phyloP scores from a whole-genome alignment of 2,329 filamentous ascomycete species.

The Paecilomyces niveus region DNA sequence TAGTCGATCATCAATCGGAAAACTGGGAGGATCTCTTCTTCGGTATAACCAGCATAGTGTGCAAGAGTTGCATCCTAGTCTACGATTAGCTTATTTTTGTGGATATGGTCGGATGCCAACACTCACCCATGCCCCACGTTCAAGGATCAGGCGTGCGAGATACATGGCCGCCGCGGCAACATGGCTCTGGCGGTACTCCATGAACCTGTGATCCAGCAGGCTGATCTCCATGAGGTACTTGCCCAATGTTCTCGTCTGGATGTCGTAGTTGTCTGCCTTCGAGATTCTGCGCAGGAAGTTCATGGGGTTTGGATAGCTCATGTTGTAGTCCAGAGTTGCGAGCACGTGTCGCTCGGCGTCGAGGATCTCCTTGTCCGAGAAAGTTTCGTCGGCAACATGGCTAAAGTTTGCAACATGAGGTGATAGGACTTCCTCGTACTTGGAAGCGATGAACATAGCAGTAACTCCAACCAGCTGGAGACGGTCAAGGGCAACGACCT shows the following conservation, averaged over 20 bases:
- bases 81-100: slow-evolving; percentile 12
- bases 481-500: slow-evolving; percentile 92
- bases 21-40: slow-evolving; percentile 87
- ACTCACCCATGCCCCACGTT: slow-evolving; percentile 84
- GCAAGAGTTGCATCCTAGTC: slow-evolving; percentile 70
- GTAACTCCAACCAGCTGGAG: slow-evolving; percentile 95
- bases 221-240: slow-evolving; percentile 98
- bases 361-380: slow-evolving; percentile 88
- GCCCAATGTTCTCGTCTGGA: slow-evolving; percentile 90
- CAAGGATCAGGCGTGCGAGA: slow-evolving; percentile 79
- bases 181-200: slow-evolving; percentile 81
- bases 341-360: slow-evolving; percentile 96
- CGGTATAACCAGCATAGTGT: slow-evolving; percentile 88
- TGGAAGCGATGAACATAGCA: slow-evolving; percentile 98
- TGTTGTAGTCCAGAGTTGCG: slow-evolving; percentile 84
- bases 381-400: slow-evolving; percentile 93
- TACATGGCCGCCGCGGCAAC: slow-evolving; percentile 94
- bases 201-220: slow-evolving; percentile 88
- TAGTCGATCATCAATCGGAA: slow-evolving; percentile 96
- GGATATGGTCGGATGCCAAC: not conserved
- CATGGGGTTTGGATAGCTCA: slow-evolving; percentile 99
- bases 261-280: slow-evolving; percentile 99
- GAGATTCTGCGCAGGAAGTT: slow-evolving; percentile 98
- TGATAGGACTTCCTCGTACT: slow-evolving; percentile 96
- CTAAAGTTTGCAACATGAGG: slow-evolving; percentile 96